phyloP scores from a whole-genome alignment of 2,329 filamentous ascomycete genomes.

The Emergomyces pasteurianus region DNA sequence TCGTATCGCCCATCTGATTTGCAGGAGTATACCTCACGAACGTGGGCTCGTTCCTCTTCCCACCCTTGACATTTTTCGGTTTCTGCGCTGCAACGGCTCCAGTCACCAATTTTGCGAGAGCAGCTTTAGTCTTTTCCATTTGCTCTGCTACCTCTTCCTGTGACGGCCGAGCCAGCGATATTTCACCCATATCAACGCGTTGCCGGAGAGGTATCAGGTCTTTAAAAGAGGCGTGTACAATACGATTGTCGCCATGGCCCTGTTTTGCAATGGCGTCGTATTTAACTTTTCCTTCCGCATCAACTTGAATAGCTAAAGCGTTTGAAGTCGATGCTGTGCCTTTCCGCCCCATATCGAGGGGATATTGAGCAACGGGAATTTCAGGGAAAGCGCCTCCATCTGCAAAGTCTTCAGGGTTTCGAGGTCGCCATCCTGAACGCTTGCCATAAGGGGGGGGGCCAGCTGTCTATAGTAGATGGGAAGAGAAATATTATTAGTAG shows the following conservation, averaged over 20 bases:
- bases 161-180: slow-evolving; percentile 73
- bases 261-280: slow-evolving; percentile 90
- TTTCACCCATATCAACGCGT: slow-evolving; percentile 81
- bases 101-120: slow-evolving; percentile 67
- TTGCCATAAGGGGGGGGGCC: slow-evolving; percentile 83
- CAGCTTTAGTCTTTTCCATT: slow-evolving; percentile 78
- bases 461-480: slow-evolving; percentile 42
- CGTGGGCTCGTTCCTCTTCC: slow-evolving; percentile 70
- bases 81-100: slow-evolving; percentile 86
- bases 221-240: slow-evolving; percentile 93
- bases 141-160: slow-evolving; percentile 74
- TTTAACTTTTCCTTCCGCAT: slow-evolving; percentile 83
- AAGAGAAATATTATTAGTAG: slow-evolving; percentile 11
- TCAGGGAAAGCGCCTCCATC: slow-evolving; percentile 96
- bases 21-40: slow-evolving; percentile 93
- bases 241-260: slow-evolving; percentile 70
- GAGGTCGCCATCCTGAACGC: slow-evolving; percentile 80
- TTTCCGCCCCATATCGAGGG: slow-evolving; percentile 87
- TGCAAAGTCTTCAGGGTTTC: slow-evolving; percentile 79
- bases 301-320: slow-evolving; percentile 83
- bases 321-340: slow-evolving; percentile 55
- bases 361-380: slow-evolving; percentile 87
- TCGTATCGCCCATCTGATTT: slow-evolving; percentile 85
- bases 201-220: slow-evolving; percentile 90
- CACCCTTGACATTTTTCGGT: slow-evolving; percentile 83